Evolutionary conservation across 2,329 filamentous ascomycete genomes (phyloP).

Genomic region (Cladosporium phlei): DNA sequence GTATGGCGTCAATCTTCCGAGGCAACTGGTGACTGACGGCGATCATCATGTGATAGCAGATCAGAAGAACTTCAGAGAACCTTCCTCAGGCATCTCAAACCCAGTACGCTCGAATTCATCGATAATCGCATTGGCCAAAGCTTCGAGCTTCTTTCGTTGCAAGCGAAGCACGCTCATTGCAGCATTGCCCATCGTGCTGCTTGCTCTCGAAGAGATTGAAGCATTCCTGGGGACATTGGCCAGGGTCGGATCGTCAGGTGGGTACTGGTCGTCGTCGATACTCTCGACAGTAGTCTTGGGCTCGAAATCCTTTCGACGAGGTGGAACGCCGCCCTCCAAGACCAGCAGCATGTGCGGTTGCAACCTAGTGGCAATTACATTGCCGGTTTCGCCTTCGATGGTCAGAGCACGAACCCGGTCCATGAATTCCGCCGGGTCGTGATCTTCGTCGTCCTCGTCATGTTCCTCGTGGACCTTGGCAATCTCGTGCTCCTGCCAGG

Average conservation of each 20-base stretch:
- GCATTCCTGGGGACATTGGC: slow-evolving; percentile 11
- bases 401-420: slow-evolving; percentile 39
- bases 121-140: slow-evolving; percentile 40
- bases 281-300: slow-evolving; percentile 44
- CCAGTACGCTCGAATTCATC: slow-evolving; percentile 41
- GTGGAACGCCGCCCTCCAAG: slow-evolving; percentile 45
- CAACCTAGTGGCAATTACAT: slow-evolving; percentile 43
- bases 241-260: slow-evolving; percentile 16
- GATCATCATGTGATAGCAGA: too few species aligned
- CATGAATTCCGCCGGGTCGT: slow-evolving; percentile 17
- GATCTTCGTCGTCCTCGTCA: slow-evolving; percentile 17
- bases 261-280: slow-evolving; percentile 34
- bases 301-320: slow-evolving; percentile 31
- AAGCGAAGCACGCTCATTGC: slow-evolving; percentile 40
- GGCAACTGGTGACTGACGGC: neutral
- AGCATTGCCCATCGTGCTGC: slow-evolving; percentile 21
- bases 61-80: slow-evolving; percentile 30
- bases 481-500: slow-evolving; percentile 43
- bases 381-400: slow-evolving; percentile 43
- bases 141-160: slow-evolving; percentile 46
- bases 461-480: slow-evolving; percentile 9
- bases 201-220: slow-evolving; percentile 28
- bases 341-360: slow-evolving; percentile 45
- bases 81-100: slow-evolving; percentile 45
- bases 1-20: neutral